Base-by-base conservation (phyloP, 352 stramenopile genomes). In the Pythium utonaiense region DNA sequence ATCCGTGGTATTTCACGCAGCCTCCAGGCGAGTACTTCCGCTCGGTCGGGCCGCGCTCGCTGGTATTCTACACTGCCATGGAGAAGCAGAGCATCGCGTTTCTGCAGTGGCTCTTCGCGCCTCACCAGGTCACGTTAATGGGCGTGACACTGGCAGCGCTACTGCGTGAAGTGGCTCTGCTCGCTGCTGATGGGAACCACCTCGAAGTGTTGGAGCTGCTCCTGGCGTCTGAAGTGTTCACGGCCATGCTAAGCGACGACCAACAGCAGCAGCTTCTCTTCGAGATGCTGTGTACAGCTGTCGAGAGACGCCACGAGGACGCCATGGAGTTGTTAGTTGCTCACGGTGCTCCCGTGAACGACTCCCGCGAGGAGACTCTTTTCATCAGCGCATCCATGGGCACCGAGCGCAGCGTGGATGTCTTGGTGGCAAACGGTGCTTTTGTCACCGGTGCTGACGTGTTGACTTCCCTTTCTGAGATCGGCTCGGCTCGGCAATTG, bases 1-100 rank as follows among this genome's bases (percentile, higher is more conserved):
- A 65, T 34, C 50, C 58, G 22, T 65, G 58, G 58, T 65, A 59
- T 33, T 60, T 59, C 41, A 34, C 41, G 2, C 19, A 44, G 7
- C 49, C 50, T 12, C 41, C 49, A 1, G 16, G 42, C 21, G 50
- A 65, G 16, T 45, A 45, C 38, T 24, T 45, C 38, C 38, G 38
- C 17, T 5, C 21, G 5, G 38, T 45, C 17, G 38, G 38, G 16
- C 38, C 38, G 13, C 16, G 17, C 16, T 21, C 38, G 38, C 38
- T 45, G 17, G 24, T 45, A 16, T 45, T 45, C 38, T 5, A 45
- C 16, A 9, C 38, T n/a, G 38, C 38, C 3, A 45, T 45, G 38
- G 5, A 22, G 38, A 45, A 45, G 4, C 17, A 45, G 6, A 45
- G 24, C 17, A 6, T 22, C 5, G 38, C 16, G 38, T 6, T 45